Base-by-base conservation (phyloP, 148 eudicot genomes). In the Beta vulgaris region DNA sequence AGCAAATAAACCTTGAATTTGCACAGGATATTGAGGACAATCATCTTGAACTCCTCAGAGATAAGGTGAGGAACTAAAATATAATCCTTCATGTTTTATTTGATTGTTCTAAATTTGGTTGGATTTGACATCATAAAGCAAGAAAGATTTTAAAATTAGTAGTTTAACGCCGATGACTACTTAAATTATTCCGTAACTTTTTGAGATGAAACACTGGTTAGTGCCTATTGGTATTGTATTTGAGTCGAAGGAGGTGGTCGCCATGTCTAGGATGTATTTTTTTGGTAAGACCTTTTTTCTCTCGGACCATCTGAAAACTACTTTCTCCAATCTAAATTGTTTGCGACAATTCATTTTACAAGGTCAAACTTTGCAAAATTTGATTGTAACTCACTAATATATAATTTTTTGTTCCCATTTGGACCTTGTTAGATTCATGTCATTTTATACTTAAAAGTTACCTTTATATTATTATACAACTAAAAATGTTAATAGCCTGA, bases 1-100 rank as follows among this genome's bases (percentile, higher is more conserved):
- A 87, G 83, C 83, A 87, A 65, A 87, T 95, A 76, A 90, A 84
- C 82, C 96, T 95, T 68, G 99, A 95, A 79, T 95, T 92, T 79
- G 90, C 97, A 3, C 93, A 88, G 72, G 90, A 82, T 76, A 76
- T 95, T 73, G 99, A 92, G 80, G 99, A 95, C 77, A 87, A 72
- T 35, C 93, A 95, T 84, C 84, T 92, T 72, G 88, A 92, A 55
- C 78, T 81, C 37, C 79, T 95, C 51, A 86, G 83, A 77, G 82
- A 39, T 80, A 88, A 85, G 96, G 99, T 95, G 78, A 81, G 59
- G 36, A 61, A 28, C 25, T 7, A 19, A 64, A 76, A 40, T 9
- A 34, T 14, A 25, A 5, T 0, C 11, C 0, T 28, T 11, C n/a
- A 43, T 64, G n/a, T 76, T 51, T 32, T 36, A 7, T 76, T 39